Base-by-base conservation (phyloP, 2,329 filamentous ascomycete species). In the Pestalotiopsis sp. region DNA sequence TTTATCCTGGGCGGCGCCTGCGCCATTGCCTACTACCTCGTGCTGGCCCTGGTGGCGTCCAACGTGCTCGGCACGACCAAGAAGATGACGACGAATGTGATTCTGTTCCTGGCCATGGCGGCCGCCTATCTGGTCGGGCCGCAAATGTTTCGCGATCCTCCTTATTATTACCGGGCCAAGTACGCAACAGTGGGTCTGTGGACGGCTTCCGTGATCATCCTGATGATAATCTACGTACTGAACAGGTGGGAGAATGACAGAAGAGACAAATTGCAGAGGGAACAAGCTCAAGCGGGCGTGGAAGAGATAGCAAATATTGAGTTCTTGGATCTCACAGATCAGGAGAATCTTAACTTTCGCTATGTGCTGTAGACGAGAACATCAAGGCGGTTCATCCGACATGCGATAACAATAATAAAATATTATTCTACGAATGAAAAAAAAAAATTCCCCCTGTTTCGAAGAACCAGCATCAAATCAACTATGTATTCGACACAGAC, bases 11-110 rank as follows among this genome's bases (percentile, higher is more conserved):
- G 36, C 17, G 64, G 64, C 36, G 52, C 31, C 55, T 66, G 52
- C 13, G 49, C 64, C 17, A 66, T 60, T 66, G 64, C 49, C 31
- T 66, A 60, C 7, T 66, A 59, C 55, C 55, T 66, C 17, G n/a
- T 60, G 17, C 31, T 66, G 17, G 77, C 77, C 11, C 77, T 78
- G 76, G 73, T 79, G 31, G 77, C 76, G 41, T 76, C 75, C 49
- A 79, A 79, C 38, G 74, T 79, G 6, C 77, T 77, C 2, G 78
- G 78, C 4, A 78, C 75, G 49, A 79, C 78, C 6, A 79, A 79
- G 74, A 79, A 79, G 69, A 77, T 78, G 65, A 71, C 79, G 13
- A 79, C 77, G 1, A 75, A 74, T 2, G 78, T 76, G 4, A 73
- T 79, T 31, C 55, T 79, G 2, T 79, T 79, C 55, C 5, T 60